Percentiles rank a stretch among this genome's conserved stretches.
Conservation (phyloP, 441 rosid genomes). For the Gossypium trilobum region DNA sequence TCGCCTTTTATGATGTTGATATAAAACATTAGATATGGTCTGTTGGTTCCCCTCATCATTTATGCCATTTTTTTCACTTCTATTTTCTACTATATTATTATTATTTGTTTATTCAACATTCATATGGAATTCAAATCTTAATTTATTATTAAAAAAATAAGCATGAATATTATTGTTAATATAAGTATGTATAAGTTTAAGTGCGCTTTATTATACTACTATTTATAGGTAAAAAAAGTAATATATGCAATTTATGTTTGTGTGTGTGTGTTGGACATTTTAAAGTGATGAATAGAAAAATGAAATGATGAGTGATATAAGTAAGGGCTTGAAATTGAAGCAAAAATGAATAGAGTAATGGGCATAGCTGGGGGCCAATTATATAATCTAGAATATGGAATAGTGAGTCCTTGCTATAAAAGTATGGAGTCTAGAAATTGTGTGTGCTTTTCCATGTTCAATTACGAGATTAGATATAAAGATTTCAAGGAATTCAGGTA, state of each 20-base stretch:
- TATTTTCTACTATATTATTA: neutral
- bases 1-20: conserved; percentile 7
- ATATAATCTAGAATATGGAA: neutral
- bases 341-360: neutral
- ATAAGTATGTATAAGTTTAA: fast-evolving
- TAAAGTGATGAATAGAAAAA: neutral
- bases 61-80: neutral
- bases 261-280: neutral
- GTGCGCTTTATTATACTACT: too few relatives aligned
- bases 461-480: neutral
- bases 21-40: conserved; percentile 1
- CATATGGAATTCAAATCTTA: too few relatives aligned
- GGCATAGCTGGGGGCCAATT: neutral
- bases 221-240: too few relatives aligned
- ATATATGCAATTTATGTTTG: neutral
- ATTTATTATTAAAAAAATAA: too few relatives aligned
- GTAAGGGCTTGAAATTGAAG: neutral
- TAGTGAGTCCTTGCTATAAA: neutral
- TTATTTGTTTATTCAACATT: too few relatives aligned
- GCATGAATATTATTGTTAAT: too few relatives aligned
- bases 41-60: conserved; percentile 13
- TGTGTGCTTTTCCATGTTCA: neutral
- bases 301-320: neutral
- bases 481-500: neutral
- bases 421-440: neutral